phyloP scores from a whole-genome alignment of 148 eudicot genomes.

The Silene latifolia region DNA sequence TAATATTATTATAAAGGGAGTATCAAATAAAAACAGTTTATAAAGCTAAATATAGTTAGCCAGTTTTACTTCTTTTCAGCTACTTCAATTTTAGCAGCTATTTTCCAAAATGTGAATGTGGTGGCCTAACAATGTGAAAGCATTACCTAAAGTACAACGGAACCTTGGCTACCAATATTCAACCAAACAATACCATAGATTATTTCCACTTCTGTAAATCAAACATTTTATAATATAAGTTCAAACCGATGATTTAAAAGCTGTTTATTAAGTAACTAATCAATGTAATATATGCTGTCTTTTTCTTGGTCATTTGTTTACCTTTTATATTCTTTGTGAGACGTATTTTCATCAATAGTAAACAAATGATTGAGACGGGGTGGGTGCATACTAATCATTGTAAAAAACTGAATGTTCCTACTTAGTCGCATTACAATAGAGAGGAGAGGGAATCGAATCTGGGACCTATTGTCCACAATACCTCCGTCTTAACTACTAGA shows the following conservation, averaged over 20 bases:
- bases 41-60: not conserved
- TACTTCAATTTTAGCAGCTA: not conserved
- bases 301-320: no score
- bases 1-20: no score
- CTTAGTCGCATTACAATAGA: no score
- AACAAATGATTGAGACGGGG: no score
- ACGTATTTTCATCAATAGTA: no score
- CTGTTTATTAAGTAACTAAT: not conserved
- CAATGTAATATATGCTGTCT: not conserved
- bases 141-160: not conserved
- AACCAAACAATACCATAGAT: not conserved
- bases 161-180: not conserved
- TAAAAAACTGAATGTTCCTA: no score
- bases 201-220: not conserved
- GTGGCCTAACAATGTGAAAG: not conserved
- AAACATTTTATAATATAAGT: not conserved
- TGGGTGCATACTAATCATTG: not conserved
- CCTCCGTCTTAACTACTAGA: no score
- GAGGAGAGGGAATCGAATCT: no score
- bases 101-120: not conserved
- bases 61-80: not conserved
- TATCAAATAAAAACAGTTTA: no score
- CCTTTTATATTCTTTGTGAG: no score
- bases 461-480: no score
- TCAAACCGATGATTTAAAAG: no score